Evolutionary conservation across 2,329 filamentous ascomycete genomes (phyloP), one percentile per base, ranked within the genome.

Genomic region (Cercospora nicotianae): DNA sequence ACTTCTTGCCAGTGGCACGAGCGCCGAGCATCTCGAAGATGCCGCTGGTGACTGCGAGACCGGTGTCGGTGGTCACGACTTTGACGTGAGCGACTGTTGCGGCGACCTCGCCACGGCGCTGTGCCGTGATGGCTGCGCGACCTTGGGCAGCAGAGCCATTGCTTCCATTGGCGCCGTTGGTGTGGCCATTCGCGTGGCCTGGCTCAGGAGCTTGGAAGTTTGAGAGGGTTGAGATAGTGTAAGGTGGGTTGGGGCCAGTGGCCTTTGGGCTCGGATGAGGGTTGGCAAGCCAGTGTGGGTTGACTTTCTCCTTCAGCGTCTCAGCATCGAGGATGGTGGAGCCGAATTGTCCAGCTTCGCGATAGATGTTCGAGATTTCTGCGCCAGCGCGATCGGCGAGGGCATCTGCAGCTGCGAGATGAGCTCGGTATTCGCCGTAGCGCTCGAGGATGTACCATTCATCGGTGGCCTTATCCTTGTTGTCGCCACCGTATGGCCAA

Each of bases 401-500:
- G 0, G 87, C 82, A 33, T 86, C 85, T 0, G 87, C 84, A 1
- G 88, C 88, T 1, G 86, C 82, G 0, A 90, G 81, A 73, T 89
- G 86, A 1, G 88, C 87, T 45, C 87, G 82, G 75, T 86, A 89
- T 74, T 86, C 88, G 26, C 88, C 88, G 70, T 91, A 90, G 3
- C 86, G 84, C 55, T 86, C 84, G 16, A 90, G 82, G 63, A 91
- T 85, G 75, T 90, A 90, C 74, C 88, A 89, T 66, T 90, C 88
- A 3, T 90, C 87, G 0, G 83, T 85, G 0, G 86, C 81, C 1
- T 82, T 83, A 2, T 85, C 81, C 67, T 90, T 90, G 76, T 86
- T 85, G 65, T 90, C 87, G 1, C 87, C 86, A 5, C 87, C 87
- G 67, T 80, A 90, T 0, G 88, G 88, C 88, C 88, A 91, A 0